Evolutionary conservation across 768 basidiomycete species (phyloP), one percentile per base, ranked within the genome.

Genomic region (Mycena leptocephala): DNA sequence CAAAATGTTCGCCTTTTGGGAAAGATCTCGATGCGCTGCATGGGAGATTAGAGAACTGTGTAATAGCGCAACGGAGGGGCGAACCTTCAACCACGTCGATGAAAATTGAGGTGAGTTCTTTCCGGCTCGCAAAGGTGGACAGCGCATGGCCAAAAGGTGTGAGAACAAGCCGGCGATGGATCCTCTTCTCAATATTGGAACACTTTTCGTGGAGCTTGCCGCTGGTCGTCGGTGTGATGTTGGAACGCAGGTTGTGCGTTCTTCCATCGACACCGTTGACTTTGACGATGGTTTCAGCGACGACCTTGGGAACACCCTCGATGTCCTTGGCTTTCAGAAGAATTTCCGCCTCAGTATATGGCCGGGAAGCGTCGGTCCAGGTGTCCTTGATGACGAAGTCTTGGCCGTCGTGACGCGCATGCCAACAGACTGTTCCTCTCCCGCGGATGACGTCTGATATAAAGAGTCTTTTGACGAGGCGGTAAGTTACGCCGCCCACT

Each of bases 321-420:
- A 73, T 32, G 22, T 20, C 28, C n/a, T 43, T 13, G 3, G 69
- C 69, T 30, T 8, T 51, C 43, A 24, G 64, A 5, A 72, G 41
- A 46, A 72, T 64, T 16, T 58, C 63, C 11, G 71, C n/a, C n/a
- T n/a, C n/a, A n/a, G n/a, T n/a, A n/a, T n/a, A n/a, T n/a, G n/a
- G n/a, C n/a, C n/a, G n/a, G 26, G 18, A n/a, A n/a, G n/a, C 26
- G 48, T 72, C 71, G 30, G 63, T 63, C 63, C 71, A 72, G 35
- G 62, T 72, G 59, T 72, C 70, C 26, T 72, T 63, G 70, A 72
- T 72, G 7, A 72, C 70, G n/a, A 53, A 64, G 26, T 63, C 61
- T 18, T 72, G 46, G 30, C 51, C 48, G 14, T 26, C 70, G 30
- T 20, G 48, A 28, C 48, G 59, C 18, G 30, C 70, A 35, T 41